Percentiles rank a stretch among this genome's conserved stretches.
Conservation (phyloP, 2,329 filamentous ascomycete species). For the Ascochyta clinopodiicola region DNA sequence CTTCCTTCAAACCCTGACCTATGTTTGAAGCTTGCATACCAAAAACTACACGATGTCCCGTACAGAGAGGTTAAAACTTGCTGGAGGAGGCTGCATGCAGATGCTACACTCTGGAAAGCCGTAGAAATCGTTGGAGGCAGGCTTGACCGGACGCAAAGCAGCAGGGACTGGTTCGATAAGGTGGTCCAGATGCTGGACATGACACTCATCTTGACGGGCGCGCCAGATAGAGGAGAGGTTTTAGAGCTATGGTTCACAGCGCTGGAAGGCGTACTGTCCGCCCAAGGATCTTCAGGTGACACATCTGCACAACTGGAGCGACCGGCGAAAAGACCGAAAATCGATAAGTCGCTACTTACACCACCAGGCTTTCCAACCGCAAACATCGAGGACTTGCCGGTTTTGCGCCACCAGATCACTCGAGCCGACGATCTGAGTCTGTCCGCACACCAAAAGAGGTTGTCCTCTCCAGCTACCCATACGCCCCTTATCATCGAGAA, state of each 20-base stretch:
- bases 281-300: not conserved
- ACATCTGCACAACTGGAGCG: constrained; percentile 3
- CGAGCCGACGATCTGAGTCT: constrained; percentile 29
- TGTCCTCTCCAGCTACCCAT: constrained; percentile 29
- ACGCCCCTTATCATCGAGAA: constrained; percentile 73
- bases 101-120: constrained; percentile 71
- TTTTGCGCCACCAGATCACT: constrained; percentile 29
- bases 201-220: constrained; percentile 73
- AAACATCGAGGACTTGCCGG: constrained; percentile 10
- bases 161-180: constrained; percentile 57
- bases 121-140: constrained; percentile 33
- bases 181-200: constrained; percentile 74
- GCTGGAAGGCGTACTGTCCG: constrained; percentile 44
- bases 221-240: constrained; percentile 38
- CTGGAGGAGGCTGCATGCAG: constrained; percentile 76
- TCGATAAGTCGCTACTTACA: not conserved
- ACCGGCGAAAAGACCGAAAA: constrained; percentile 29
- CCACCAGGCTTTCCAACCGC: constrained; percentile 26
- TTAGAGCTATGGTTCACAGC: constrained; percentile 59
- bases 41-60: constrained; percentile 73
- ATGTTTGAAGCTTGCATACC: constrained; percentile 64
- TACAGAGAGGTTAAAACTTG: constrained; percentile 70
- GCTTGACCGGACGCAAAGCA: constrained; percentile 21
- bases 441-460: constrained; percentile 37
- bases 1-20: constrained; percentile 55